phyloP scores from a whole-genome alignment of 345 rosid species.

The Gossypium ekmanianum region DNA sequence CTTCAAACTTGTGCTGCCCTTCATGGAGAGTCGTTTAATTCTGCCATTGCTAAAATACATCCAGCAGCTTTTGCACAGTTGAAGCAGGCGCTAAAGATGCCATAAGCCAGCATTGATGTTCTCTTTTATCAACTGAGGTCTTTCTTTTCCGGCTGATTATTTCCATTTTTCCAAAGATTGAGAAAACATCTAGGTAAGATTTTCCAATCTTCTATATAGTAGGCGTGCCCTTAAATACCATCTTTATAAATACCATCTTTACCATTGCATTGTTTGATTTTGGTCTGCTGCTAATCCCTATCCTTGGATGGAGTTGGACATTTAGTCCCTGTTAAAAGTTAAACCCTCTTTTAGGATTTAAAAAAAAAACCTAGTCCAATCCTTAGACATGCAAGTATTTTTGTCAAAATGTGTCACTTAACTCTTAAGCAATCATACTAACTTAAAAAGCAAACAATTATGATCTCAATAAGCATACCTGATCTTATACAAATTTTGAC shows the following conservation, averaged over 20 bases:
- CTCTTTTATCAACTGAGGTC: background rate
- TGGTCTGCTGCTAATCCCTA: too few species aligned
- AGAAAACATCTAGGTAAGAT: slow-evolving; percentile 25
- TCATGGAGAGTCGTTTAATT: slow-evolving; percentile 82
- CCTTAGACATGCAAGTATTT: too few species aligned
- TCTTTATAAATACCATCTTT: background rate
- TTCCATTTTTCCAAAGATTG: background rate
- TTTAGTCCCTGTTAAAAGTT: too few species aligned
- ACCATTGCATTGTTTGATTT: background rate
- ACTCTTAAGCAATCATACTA: too few species aligned
- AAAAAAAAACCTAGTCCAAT: too few species aligned
- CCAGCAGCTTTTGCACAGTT: slow-evolving; percentile 77
- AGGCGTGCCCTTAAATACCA: background rate
- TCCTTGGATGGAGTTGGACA: too few species aligned
- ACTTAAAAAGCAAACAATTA: too few species aligned
- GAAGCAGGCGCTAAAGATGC: slow-evolving; percentile 90
- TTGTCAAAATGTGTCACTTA: too few species aligned
- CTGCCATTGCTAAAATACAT: slow-evolving; percentile 73
- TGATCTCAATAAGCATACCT: too few species aligned
- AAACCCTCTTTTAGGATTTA: too few species aligned
- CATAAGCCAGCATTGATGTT: slow-evolving; percentile 26
- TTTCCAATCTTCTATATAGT: background rate
- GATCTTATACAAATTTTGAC: too few species aligned
- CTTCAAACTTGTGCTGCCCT: slow-evolving; percentile 74
- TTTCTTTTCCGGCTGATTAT: slow-evolving; percentile 6